These are phyloP conservation scores for Lichtheimia ramosa DNA, from an alignment of 371 early-diverging fungal species.

Conservation along the genomic window DNA sequence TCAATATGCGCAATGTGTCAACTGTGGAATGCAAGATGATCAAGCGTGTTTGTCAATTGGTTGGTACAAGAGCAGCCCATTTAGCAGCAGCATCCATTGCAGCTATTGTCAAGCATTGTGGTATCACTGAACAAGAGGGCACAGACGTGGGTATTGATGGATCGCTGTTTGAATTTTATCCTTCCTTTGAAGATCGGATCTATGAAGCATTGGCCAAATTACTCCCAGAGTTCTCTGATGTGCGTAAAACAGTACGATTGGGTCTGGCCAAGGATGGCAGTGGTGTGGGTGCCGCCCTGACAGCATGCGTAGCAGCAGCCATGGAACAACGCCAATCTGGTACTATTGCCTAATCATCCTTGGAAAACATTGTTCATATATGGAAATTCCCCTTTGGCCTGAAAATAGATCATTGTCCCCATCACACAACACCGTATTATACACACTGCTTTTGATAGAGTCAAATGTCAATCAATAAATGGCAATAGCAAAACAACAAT, in stretches of 20 bases:
- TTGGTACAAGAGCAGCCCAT: constrained; percentile 89
- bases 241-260: constrained; percentile 58
- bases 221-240: constrained; percentile 44
- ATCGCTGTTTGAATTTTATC: constrained; percentile 90
- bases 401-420: constrained; percentile 1
- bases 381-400: constrained; percentile 3
- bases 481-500: constrained; percentile 11
- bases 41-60: constrained; percentile 79
- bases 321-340: constrained; percentile 23
- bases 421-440: background rate
- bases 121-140: constrained; percentile 42
- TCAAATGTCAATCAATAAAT: constrained; percentile 9
- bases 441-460: background rate
- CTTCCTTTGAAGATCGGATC: constrained; percentile 82
- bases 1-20: constrained; percentile 66
- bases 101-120: constrained; percentile 73
- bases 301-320: constrained; percentile 47
- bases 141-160: constrained; percentile 94
- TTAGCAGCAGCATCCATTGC: constrained; percentile 84
- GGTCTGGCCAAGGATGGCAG: constrained; percentile 60
- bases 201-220: constrained; percentile 69
- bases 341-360: constrained; percentile 3
- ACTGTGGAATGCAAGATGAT: constrained; percentile 80
- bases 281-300: constrained; percentile 53
- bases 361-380: constrained; percentile 12